These are phyloP conservation scores for Vitis hybrid DNA, from an alignment of 177 flowering plant species.

Conservation along the genomic window DNA sequence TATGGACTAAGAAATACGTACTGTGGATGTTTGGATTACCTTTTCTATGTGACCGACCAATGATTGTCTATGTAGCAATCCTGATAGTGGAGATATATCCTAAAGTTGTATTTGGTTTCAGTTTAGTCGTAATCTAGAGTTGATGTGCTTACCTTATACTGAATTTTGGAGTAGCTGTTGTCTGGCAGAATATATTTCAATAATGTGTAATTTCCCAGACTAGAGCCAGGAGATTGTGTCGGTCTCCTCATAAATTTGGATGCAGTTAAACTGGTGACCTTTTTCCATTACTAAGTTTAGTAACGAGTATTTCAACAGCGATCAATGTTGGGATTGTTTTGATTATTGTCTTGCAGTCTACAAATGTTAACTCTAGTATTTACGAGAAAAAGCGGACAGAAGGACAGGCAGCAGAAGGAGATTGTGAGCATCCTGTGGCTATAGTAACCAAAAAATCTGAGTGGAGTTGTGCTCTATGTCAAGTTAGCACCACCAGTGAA, in stretches of 20 bases:
- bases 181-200: not conserved
- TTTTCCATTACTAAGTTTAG: too few species aligned
- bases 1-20: too few species aligned
- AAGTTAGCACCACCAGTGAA: not conserved
- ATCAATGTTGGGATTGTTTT: not conserved
- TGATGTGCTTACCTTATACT: not conserved
- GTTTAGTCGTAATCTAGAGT: not conserved
- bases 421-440: not conserved
- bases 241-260: too few species aligned
- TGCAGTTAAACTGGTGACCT: too few species aligned
- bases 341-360: not conserved
- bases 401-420: not conserved
- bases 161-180: not conserved
- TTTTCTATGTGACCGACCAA: too few species aligned
- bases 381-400: not conserved
- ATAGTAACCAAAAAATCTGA: too few species aligned
- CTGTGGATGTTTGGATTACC: too few species aligned
- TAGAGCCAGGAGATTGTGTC: not conserved
- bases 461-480: not conserved
- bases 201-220: not conserved
- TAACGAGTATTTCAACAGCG: too few species aligned
- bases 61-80: too few species aligned
- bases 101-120: too few species aligned
- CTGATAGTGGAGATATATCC: too few species aligned
- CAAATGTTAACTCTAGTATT: not conserved